A percentile compares a stretch with the other conserved stretches of the same genome.
Evolutionary conservation across 2,329 filamentous ascomycete species (phyloP).

Genomic region (Scedosporium aurantiacum): DNA sequence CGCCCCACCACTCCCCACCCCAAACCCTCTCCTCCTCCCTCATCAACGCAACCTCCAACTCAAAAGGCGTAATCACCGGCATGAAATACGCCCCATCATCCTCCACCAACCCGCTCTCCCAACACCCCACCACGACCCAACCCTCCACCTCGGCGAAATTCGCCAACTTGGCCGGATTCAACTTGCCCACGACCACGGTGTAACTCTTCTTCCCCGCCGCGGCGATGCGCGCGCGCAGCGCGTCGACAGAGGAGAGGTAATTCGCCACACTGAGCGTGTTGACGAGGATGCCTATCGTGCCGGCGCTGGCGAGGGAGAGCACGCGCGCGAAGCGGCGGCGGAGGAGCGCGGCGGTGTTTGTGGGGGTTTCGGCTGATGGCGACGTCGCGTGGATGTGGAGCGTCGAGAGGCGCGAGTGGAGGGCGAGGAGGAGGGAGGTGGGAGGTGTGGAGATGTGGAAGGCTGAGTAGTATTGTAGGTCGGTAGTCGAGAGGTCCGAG

Average conservation of each 20-base stretch:
- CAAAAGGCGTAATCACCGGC: slow-evolving; percentile 90
- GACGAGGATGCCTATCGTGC: slow-evolving; percentile 86
- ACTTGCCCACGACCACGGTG: slow-evolving; percentile 89
- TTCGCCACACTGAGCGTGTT: slow-evolving; percentile 90
- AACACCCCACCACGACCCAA: slow-evolving; percentile 96
- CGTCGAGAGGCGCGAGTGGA: slow-evolving; percentile 68
- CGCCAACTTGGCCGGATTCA: slow-evolving; percentile 90
- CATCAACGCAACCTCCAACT: slow-evolving; percentile 68
- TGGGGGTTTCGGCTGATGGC: slow-evolving; percentile 35
- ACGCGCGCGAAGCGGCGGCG: slow-evolving; percentile 82
- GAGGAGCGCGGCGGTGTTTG: slow-evolving; percentile 43
- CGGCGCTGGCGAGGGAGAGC: slow-evolving; percentile 65
- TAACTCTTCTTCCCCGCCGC: slow-evolving; percentile 88
- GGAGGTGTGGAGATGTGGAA: slow-evolving; percentile 80
- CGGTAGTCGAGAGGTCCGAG: slow-evolving; percentile 25
- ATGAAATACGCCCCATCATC: slow-evolving; percentile 72
- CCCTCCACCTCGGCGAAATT: slow-evolving; percentile 94
- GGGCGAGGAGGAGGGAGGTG: slow-evolving; percentile 71
- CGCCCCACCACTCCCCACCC: slow-evolving; percentile 81
- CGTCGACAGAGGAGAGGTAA: slow-evolving; percentile 70
- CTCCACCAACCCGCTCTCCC: slow-evolving; percentile 90
- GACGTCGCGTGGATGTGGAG: slow-evolving; percentile 53
- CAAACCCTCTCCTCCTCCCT: slow-evolving; percentile 68
- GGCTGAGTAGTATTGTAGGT: slow-evolving; percentile 57
- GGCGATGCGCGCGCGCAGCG: slow-evolving; percentile 61